Evolutionary conservation across 2,329 filamentous ascomycete genomes (phyloP), one percentile per base, ranked within the genome.

Genomic region (Sporothrix euskadiensis): DNA sequence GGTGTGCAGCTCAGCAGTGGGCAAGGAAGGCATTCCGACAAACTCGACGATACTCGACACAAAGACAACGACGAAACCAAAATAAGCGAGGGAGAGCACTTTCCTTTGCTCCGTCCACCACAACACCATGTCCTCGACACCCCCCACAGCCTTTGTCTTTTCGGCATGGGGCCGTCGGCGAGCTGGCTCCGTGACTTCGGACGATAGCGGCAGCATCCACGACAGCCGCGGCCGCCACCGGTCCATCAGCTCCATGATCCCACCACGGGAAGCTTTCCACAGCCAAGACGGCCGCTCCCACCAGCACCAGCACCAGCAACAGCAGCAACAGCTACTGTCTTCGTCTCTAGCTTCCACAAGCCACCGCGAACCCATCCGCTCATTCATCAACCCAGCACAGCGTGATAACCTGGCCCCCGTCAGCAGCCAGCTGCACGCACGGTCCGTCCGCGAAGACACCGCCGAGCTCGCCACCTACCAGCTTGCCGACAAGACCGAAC

Each of bases 381-480:
- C 91, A 2, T 93, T 92, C 76, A 89, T 92, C 72, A 90, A 92
- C 76, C 88, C 89, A 71, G 88, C 89, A 54, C 85, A 88, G 52
- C 87, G 89, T 75, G 88, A 89, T 57, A 83, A 87, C 78, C 81
- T 87, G 77, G 86, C 83, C 54, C 85, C 86, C 22, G 79, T 88
- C 82, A 92, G 95, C 79, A 91, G 89, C 77, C 87, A 89, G 22
- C 89, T 93, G 77, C 92, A 93, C 81, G 92, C 93, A 47, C 89
- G 90, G 74, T 92, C 90, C 76, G 91, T 97, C 56, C 91, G 94
- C 76, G 91, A 96, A 82, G 91, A 96, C 79, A 97, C 94, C 2
- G 93, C 94, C 70, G 93, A 97, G 82, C 86, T 97, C 73, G 94
- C 94, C 59, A 93, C 89, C 22, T 94, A 94, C 80, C 90, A 93